These are phyloP conservation scores for Pezicula carpinea DNA, from an alignment of 2,329 filamentous ascomycete genomes.

Conservation along the genomic window DNA sequence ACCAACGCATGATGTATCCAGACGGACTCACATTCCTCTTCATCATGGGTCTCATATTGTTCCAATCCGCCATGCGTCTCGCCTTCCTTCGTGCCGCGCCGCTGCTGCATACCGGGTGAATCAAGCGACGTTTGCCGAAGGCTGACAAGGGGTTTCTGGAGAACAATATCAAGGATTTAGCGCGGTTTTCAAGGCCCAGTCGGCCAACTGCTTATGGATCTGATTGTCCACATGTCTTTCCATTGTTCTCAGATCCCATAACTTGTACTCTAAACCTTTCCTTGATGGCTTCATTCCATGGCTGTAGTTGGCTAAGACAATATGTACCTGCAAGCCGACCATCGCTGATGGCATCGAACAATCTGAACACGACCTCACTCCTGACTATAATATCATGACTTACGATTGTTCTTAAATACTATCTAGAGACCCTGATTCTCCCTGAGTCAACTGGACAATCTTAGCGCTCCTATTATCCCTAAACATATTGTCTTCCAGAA, in stretches of 20 bases:
- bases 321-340: background rate
- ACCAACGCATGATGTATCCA: too few relatives aligned
- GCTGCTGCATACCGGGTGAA: background rate
- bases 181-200: conserved; percentile 2
- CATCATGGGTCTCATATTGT: too few relatives aligned
- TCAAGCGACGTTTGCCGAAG: background rate
- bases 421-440: background rate
- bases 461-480: background rate
- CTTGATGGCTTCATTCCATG: background rate
- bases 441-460: background rate
- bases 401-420: conserved; percentile 1
- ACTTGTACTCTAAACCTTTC: background rate
- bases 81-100: background rate
- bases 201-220: conserved; percentile 3
- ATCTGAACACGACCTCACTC: background rate
- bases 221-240: conserved; percentile 6
- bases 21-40: too few relatives aligned
- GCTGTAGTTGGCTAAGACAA: background rate
- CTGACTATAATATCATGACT: background rate
- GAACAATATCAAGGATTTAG: conserved; percentile 20
- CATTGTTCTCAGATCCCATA: background rate
- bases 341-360: background rate
- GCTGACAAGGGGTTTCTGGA: conserved; percentile 7
- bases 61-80: too few relatives aligned
- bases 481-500: background rate